Evolutionary conservation across 2,329 filamentous ascomycete genomes (phyloP), one percentile per base, ranked within the genome.

Genomic region (Fusarium devonianum): DNA sequence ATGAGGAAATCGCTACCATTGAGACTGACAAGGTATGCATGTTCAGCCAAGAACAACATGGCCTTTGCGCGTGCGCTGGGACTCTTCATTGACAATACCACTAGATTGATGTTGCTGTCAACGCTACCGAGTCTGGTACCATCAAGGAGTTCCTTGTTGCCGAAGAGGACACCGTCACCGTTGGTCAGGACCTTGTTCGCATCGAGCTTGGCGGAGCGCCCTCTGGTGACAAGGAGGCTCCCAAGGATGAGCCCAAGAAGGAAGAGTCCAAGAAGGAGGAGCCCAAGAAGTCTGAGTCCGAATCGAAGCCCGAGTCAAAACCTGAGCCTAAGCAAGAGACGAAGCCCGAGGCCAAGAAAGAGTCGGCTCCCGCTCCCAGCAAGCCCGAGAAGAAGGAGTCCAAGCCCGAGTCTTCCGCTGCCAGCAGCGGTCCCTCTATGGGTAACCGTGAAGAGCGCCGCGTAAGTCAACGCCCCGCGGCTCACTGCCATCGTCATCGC

Each of bases 1-100:
- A 99, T 69, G 94, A 97, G 76, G 94, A 99, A 73, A 93, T 99
- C 72, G 94, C 94, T 22, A 97, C 93, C 38, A 99, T 99, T 69
- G 94, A 99, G 77, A 99, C 94, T 11, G 94, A 99, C 82, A 99
- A 99, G 86, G 90, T 91, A 77, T 56, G 37, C 35, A n/a, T n/a
- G n/a, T 39, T 26, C 21, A 26, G 25, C 33, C 28, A 14, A 18
- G 18, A 29, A 21, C 16, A 23, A 33, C 17, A 29, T 25, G 14
- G 42, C 23, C 34, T 25, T 41, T 18, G 23, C 30, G 38, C 46
- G 16, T 14, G 22, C 22, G n/a, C 10, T 23, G 14, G 14, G 13
- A 35, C 21, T 36, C 21, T 18, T 37, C 28, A 34, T 38, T 61
- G 43, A 62, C 41, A 14, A 35, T 23, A 34, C 18, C 23, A 19